Conservation (phyloP, 345 rosid species). For the Rhizophora mangle region DNA sequence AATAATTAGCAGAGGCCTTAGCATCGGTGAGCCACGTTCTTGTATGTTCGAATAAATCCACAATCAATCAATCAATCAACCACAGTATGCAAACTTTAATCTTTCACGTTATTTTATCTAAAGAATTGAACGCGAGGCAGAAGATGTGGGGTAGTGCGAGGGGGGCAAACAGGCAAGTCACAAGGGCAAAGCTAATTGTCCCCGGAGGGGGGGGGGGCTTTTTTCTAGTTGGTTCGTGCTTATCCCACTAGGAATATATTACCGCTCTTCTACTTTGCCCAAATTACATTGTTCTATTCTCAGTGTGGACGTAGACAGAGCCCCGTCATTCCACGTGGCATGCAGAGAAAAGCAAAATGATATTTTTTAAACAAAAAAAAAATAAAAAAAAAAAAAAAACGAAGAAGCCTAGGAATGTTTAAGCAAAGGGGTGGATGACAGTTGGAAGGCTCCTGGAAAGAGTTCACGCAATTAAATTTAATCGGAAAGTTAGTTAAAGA, state of each 20-base stretch:
- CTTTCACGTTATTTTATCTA: neutral
- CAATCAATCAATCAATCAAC: no score
- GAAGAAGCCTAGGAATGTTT: neutral
- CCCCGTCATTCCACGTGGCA: conserved; percentile 17
- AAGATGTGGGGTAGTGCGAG: neutral
- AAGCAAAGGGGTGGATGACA: neutral
- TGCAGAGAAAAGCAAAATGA: conserved; percentile 7
- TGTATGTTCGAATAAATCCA: no score
- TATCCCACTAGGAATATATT: conserved; percentile 11
- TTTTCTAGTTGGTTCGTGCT: conserved; percentile 8
- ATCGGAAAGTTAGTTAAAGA: conserved; percentile 18
- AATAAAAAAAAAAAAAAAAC: no score
- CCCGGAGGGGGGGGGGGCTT: neutral
- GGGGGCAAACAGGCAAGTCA: conserved; percentile 24
- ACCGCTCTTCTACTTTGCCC: conserved; percentile 1
- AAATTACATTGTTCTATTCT: neutral
- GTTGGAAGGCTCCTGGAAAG: conserved; percentile 11
- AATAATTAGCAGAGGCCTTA: no score
- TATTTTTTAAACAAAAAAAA: neutral
- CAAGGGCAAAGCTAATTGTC: conserved; percentile 17
- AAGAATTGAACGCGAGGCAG: neutral
- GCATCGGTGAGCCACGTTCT: no score
- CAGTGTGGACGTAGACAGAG: neutral
- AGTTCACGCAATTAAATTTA: neutral
- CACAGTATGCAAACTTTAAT: neutral